Evolutionary conservation across 805 yeast genomes (phyloP), one percentile per base, ranked within the genome.

Genomic region (Lipomyces spencermartinsiae): DNA sequence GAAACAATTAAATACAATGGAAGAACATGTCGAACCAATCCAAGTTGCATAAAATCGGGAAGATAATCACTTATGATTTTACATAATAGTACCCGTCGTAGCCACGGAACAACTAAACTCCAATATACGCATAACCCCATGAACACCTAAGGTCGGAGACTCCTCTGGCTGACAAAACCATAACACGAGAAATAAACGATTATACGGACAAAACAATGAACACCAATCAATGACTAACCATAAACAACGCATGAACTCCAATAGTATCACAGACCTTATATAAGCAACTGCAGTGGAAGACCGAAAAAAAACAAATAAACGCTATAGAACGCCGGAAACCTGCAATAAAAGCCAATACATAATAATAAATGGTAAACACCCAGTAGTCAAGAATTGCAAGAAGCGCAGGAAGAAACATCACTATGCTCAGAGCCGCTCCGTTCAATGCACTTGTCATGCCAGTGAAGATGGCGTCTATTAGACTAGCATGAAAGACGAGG

Each of bases 61-160:
- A 35, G n/a, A 43, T 8, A 16, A 4, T n/a, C 7, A 43, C 16
- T 16, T 5, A 16, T 8, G 49, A 43, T 43, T 43, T 43, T 19
- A 43, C 49, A 43, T n/a, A 16, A n/a, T 43, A 43, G n/a, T 9
- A 6, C 49, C 49, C n/a, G 49, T n/a, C 49, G n/a, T 43, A 43
- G 9, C 22, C 49, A 43, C 16, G 49, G 19, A 19, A 43, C 49
- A 14, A 43, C 46, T 16, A 19, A 43, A 43, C 49, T n/a, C 49
- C 49, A 43, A 43, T 43, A 43, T 19, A 43, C 49, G 49, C 49
- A 43, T 43, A 43, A 43, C 49, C 49, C 49, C 19, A 43, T 43
- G 49, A 43, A 43, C 49, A 43, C 49, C 49, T 43, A 43, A 25
- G 22, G 49, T 16, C 49, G 49, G 22, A 43, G 49, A 43, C 22